phyloP scores from a whole-genome alignment of 352 stramenopile species.

The Phytophthora ramorum region DNA sequence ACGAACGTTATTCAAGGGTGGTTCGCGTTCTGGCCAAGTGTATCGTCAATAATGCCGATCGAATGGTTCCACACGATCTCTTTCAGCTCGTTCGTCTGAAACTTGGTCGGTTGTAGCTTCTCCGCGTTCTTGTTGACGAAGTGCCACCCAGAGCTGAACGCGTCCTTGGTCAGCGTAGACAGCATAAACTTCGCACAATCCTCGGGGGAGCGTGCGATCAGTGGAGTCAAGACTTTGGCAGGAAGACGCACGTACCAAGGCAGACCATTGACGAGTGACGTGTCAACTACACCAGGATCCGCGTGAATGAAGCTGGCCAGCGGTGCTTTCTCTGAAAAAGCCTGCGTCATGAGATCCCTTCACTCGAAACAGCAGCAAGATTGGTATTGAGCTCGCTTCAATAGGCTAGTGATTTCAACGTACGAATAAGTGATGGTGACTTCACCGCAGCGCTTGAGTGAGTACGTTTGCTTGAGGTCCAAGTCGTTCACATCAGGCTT shows the following conservation, averaged over 20 bases:
- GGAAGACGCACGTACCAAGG: constrained; percentile 18
- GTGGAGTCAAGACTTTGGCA: not conserved
- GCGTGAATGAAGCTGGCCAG: constrained; percentile 25
- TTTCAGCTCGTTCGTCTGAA: constrained; percentile 29
- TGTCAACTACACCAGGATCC: constrained; percentile 5
- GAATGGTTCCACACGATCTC: constrained; percentile 31
- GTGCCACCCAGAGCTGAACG: constrained; percentile 20
- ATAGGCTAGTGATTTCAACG: not conserved
- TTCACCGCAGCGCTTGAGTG: constrained; percentile 17
- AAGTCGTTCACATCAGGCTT: constrained; percentile 19
- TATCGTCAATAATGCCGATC: constrained; percentile 7
- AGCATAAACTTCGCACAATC: constrained; percentile 19
- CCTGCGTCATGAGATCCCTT: constrained; percentile 26
- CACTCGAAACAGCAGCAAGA: not conserved
- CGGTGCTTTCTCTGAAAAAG: constrained; percentile 20
- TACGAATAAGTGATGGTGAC: constrained; percentile 26
- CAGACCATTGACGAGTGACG: constrained; percentile 6
- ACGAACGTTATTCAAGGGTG: too few species aligned
- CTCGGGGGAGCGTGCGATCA: constrained; percentile 14
- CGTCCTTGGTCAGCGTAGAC: constrained; percentile 7
- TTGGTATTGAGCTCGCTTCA: too few species aligned
- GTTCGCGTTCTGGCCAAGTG: constrained; percentile 3
- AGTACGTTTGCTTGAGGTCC: constrained; percentile 25
- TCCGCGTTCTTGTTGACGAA: constrained; percentile 17
- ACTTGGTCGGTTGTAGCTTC: constrained; percentile 16